Percentiles rank a stretch among this genome's conserved stretches.
Conservation (phyloP, 768 basidiomycete species). For the Lanmaoa rubissima region DNA sequence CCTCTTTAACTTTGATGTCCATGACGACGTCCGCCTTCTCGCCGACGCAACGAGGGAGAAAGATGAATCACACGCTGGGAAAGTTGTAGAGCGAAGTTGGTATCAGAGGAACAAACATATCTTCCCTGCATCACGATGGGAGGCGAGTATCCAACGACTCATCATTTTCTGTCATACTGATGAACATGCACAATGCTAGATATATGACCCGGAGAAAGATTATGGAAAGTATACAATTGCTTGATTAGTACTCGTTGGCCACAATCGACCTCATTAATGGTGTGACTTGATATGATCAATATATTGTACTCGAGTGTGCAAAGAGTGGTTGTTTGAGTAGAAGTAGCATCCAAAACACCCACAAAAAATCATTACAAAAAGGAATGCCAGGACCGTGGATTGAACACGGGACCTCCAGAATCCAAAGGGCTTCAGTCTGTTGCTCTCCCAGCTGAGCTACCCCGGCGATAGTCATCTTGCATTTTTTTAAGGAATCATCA, state of each 20-base stretch:
- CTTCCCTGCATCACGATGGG: constrained; percentile 96
- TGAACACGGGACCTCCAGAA: constrained; percentile 79
- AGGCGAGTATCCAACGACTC: constrained; percentile 49
- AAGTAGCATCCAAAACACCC: not conserved
- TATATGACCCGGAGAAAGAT: constrained; percentile 92
- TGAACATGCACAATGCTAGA: constrained; percentile 37
- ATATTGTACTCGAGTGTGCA: not conserved
- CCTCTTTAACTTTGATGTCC: constrained; percentile 97
- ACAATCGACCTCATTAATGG: not conserved
- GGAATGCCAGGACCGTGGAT: constrained; percentile 71
- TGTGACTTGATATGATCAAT: not conserved
- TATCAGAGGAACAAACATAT: constrained; percentile 97
- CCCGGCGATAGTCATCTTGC: constrained; percentile 37
- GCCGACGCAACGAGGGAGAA: constrained; percentile 96
- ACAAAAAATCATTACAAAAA: constrained; percentile 15
- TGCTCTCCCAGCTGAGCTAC: constrained; percentile 78
- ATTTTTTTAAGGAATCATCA: not conserved
- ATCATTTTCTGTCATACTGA: not conserved
- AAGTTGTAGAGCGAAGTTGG: constrained; percentile 95
- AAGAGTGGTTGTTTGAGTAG: not conserved
- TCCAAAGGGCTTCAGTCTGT: constrained; percentile 55
- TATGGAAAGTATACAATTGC: constrained; percentile 91
- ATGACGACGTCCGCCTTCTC: constrained; percentile 93
- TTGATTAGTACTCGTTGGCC: constrained; percentile 17
- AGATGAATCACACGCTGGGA: constrained; percentile 98